Conservation (phyloP, 208 protist species). For the Leishmania aethiopica region DNA sequence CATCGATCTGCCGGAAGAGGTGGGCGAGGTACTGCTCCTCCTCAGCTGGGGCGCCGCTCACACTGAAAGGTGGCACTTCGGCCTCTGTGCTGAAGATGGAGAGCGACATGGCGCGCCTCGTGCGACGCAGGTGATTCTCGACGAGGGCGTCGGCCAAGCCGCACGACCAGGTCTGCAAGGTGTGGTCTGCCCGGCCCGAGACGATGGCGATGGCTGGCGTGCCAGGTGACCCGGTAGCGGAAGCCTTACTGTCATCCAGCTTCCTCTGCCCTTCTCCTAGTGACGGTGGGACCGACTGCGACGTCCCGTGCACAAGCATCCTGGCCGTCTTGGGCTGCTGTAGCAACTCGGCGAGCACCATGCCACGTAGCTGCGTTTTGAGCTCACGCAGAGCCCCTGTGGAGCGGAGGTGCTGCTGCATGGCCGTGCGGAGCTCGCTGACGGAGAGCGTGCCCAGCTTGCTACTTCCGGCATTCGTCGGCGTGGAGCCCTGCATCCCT, state of each 20-base stretch:
- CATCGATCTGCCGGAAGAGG: conserved; percentile 33
- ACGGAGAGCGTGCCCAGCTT: conserved; percentile 32
- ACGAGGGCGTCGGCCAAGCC: conserved; percentile 73
- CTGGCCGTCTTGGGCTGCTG: conserved; percentile 38
- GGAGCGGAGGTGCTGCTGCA: conserved; percentile 75
- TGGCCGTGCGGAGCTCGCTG: conserved; percentile 70
- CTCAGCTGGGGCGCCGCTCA: conserved; percentile 32
- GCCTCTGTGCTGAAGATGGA: conserved; percentile 86
- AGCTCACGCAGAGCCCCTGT: conserved; percentile 76
- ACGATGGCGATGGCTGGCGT: not conserved
- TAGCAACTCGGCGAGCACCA: conserved; percentile 76
- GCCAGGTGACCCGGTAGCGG: not conserved
- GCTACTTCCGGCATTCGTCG: not conserved
- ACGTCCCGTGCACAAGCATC: conserved; percentile 20
- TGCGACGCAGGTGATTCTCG: conserved; percentile 83
- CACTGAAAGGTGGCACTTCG: conserved; percentile 68
- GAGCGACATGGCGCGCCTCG: conserved; percentile 68
- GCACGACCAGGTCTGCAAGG: conserved; percentile 50
- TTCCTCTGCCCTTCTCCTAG: not conserved
- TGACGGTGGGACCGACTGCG: conserved; percentile 15
- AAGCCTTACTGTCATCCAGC: conserved; percentile 10
- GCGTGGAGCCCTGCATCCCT: not conserved
- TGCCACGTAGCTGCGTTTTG: conserved; percentile 85
- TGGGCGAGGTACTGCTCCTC: conserved; percentile 54
- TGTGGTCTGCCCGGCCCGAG: conserved; percentile 16